Base-by-base conservation (phyloP, 2,329 filamentous ascomycete species). In the Calonectria leucothoes region DNA sequence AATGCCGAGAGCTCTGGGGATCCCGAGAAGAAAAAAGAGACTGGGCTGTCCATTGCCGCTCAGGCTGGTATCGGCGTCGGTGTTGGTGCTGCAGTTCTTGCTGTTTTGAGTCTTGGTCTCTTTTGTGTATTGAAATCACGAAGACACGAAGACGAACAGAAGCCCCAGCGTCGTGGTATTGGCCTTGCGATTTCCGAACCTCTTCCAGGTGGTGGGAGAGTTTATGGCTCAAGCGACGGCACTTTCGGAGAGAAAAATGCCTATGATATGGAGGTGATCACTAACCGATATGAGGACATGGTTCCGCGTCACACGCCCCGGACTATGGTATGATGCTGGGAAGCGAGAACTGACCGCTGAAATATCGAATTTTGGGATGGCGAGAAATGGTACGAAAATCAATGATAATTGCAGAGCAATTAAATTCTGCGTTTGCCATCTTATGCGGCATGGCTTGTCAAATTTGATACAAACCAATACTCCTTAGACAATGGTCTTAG, bases 241-340 rank as follows among this genome's bases (percentile, higher is more conserved):
- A 82, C 82, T n/a, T 82, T 83, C 55, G 80, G 80, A 25, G 82
- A 84, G 71, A 85, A 87, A 69, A 82, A 84, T 55, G 83, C 83
- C 14, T 81, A 83, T 59, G 88, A 89, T 59, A 84, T 91, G 52
- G 89, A 91, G 76, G 83, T 87, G 78, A 87, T 87, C 73, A 86
- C 88, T 4, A 86, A 88, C 72, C 86, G 89, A 51, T 91, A 91
- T 75, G 90, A 91, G 81, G 90, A 91, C 75, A 89, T 91, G 89
- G 78, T 89, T 27, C 89, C 89, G 33, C 84, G 89, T 55, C 84
- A 87, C 72, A 85, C 87, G 59, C 90, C 90, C 14, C 84, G 85
- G 80, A 85, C 82, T 20, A 84, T 86, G 82, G 84, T 87, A 12
- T 87, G 72, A 80, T 63, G 25, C 35, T 39, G 59, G 57, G 35